Base-by-base conservation (phyloP, 2,329 filamentous ascomycete species). In the Fusarium sp. region DNA sequence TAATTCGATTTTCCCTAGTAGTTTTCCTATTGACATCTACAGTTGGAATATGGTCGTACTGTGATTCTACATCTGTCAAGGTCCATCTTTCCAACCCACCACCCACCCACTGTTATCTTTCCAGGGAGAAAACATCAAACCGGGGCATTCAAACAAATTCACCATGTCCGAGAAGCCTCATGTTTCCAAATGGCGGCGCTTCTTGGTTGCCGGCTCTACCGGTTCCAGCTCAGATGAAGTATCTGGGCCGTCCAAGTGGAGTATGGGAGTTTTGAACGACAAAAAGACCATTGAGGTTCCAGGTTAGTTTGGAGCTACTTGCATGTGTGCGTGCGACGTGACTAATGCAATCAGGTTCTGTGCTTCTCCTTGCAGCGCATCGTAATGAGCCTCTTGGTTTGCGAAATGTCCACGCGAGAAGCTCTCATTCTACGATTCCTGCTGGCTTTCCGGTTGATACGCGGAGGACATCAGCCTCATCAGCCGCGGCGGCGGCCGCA, bases 191-290 rank as follows among this genome's bases (percentile, higher is more conserved):
- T 73, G 73, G 66, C 63, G 71, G 28, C 71, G 69, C 34, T 58
- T 75, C 60, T 57, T 75, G 45, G 57, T 57, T 28, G 63, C 61
- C 18, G 56, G 63, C 39, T 52, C 66, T 9, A 20, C 59, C 10
- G 42, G 26, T 40, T 34, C 63, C 52, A 24, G 20, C 38, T 60
- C 61, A 28, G 61, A 67, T 34, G 64, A 62, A 42, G 44, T 53
- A 15, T 54, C 59, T 17, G 66, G 64, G 9, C 74, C 71, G 26
- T 76, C 82, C 8, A 85, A 77, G 79, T 90, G 87, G 88, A 86
- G 82, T 49, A 83, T 97, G 82, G 94, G 95, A n/a, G 92, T 98
- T 26, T 79, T 97, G 68, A 95, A 94, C 75, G 93, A 96, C 73
- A 88, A 83, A 48, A 79, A 91, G 59, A 97, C 94, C 0, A 92